Evolutionary conservation across 2,329 filamentous ascomycete species (phyloP).

Genomic region (Aspergillus novofumigatus): DNA sequence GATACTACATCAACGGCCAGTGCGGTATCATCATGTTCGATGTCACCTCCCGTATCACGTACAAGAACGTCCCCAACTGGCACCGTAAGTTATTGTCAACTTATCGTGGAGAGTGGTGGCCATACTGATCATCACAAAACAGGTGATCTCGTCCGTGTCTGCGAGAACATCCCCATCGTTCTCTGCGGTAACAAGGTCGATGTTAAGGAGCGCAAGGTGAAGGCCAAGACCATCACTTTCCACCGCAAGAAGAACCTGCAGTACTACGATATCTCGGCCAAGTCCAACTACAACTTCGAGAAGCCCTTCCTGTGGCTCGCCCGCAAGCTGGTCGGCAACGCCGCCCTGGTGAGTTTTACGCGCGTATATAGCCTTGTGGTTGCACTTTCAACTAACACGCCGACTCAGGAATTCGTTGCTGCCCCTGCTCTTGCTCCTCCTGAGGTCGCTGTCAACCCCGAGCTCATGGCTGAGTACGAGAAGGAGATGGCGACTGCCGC

Average conservation of each 20-base stretch:
- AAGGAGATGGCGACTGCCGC: conserved; percentile 84
- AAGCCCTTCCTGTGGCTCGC: conserved; percentile 99
- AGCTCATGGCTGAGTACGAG: conserved; percentile 74
- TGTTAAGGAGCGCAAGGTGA: conserved; percentile 99
- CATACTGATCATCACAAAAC: conserved; percentile 9
- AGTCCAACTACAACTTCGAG: conserved; percentile 99
- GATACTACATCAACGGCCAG: conserved; percentile 99
- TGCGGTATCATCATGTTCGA: conserved; percentile 99
- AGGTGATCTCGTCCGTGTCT: conserved; percentile 98
- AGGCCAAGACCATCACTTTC: conserved; percentile 99
- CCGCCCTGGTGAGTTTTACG: conserved; percentile 63
- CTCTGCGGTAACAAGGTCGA: conserved; percentile 99
- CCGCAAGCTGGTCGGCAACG: conserved; percentile 96
- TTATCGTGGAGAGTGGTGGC: not conserved
- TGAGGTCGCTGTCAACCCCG: conserved; percentile 82
- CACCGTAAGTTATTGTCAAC: conserved; percentile 69
- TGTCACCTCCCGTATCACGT: conserved; percentile 98
- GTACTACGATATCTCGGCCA: conserved; percentile 99
- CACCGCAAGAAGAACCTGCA: conserved; percentile 99
- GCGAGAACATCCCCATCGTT: conserved; percentile 98
- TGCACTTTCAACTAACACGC: conserved; percentile 16
- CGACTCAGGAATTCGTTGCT: conserved; percentile 82
- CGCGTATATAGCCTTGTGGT: conserved; percentile 12
- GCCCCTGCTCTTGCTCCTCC: conserved; percentile 91
- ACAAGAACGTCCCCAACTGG: conserved; percentile 99